Percentiles rank a stretch among this genome's conserved stretches.
Evolutionary conservation across 169 alveolate genomes (phyloP).

Genomic region (Plasmodium vivax): DNA sequence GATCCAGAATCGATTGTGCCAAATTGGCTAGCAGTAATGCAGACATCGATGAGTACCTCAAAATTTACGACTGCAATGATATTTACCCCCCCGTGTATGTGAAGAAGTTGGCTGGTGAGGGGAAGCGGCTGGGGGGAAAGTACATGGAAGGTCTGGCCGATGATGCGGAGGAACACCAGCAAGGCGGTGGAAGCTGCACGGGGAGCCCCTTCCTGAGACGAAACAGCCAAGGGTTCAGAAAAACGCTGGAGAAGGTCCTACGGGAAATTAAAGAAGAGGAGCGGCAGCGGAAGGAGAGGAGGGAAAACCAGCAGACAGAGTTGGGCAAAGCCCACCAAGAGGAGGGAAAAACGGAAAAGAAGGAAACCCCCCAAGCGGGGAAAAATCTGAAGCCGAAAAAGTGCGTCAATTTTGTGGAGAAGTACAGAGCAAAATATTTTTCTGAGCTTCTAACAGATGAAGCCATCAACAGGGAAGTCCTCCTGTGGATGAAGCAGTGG

Average conservation of each 20-base stretch:
- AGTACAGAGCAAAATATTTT: conserved; percentile 81
- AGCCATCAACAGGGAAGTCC: conserved; percentile 80
- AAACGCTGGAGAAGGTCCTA: conserved; percentile 13
- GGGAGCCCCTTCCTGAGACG: background rate
- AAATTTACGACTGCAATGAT: conserved; percentile 26
- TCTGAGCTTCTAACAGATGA: conserved; percentile 84
- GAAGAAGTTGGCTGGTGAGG: background rate
- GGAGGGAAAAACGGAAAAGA: background rate
- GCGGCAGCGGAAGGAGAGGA: background rate
- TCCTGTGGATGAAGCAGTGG: conserved; percentile 77
- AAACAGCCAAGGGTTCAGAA: conserved; percentile 13
- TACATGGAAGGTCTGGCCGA: no score
- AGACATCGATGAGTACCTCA: conserved; percentile 32
- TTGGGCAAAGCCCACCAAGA: background rate
- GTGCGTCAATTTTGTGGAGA: conserved; percentile 38
- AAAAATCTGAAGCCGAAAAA: background rate
- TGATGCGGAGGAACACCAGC: background rate
- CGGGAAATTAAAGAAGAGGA: conserved; percentile 41
- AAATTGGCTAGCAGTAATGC: conserved; percentile 15
- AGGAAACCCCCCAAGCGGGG: background rate
- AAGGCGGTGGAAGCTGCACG: background rate
- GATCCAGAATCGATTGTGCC: background rate
- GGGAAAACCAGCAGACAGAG: background rate
- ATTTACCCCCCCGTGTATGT: conserved; percentile 49
- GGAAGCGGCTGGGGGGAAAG: background rate